These are phyloP conservation scores for Hypoxylon sp. DNA, from an alignment of 2,329 filamentous ascomycete genomes.

Conservation along the genomic window DNA sequence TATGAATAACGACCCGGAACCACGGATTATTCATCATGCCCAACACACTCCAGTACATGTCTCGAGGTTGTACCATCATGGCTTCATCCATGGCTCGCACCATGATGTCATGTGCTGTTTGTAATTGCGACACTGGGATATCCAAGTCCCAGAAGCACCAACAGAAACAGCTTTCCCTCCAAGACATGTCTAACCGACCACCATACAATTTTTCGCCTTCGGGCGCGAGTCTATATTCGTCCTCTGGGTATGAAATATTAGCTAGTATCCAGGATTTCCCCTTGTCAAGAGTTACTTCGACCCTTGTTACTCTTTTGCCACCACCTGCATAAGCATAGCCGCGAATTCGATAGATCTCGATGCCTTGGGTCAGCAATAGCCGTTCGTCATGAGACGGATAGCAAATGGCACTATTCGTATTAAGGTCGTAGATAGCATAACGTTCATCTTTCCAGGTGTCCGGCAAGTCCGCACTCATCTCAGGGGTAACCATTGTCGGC, in stretches of 20 bases:
- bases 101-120: slow-evolving; percentile 78
- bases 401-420: slow-evolving; percentile 85
- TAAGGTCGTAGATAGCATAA: slow-evolving; percentile 94
- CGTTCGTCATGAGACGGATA: slow-evolving; percentile 85
- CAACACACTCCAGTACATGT: slow-evolving; percentile 96
- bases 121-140: slow-evolving; percentile 74
- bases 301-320: slow-evolving; percentile 84
- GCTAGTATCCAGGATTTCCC: slow-evolving; percentile 85
- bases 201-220: slow-evolving; percentile 78
- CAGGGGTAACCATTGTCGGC: slow-evolving; percentile 87
- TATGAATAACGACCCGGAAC: slow-evolving; percentile 85
- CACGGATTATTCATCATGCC: slow-evolving; percentile 99
- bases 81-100: slow-evolving; percentile 92
- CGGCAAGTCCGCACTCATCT: slow-evolving; percentile 80
- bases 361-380: slow-evolving; percentile 65
- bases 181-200: slow-evolving; percentile 83
- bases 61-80: slow-evolving; percentile 87
- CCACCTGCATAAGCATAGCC: slow-evolving; percentile 94
- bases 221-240: slow-evolving; percentile 78
- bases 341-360: slow-evolving; percentile 73
- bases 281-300: slow-evolving; percentile 87
- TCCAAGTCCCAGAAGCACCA: slow-evolving; percentile 93
- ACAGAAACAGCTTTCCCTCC: slow-evolving; percentile 86
- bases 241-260: slow-evolving; percentile 85
- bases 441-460: slow-evolving; percentile 90